Evolutionary conservation across 2,329 filamentous ascomycete species (phyloP).

Genomic region (Ceratocystiopsis sp.): DNA sequence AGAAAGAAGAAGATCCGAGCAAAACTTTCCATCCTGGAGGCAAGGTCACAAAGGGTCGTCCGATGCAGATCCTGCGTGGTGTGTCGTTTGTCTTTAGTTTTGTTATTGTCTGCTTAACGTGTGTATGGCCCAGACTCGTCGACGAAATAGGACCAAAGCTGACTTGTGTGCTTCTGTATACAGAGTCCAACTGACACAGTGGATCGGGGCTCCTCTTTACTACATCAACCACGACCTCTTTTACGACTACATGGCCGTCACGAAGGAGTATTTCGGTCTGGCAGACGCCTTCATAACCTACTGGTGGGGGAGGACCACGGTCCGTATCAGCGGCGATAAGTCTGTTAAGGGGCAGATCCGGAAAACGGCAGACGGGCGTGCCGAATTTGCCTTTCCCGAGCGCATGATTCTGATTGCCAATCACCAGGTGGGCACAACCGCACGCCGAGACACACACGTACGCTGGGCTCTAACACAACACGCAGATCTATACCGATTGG

Average conservation of each 20-base stretch:
- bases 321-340: slow-evolving; percentile 69
- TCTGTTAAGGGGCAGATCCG: slow-evolving; percentile 61
- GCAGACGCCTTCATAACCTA: slow-evolving; percentile 65
- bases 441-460: no score
- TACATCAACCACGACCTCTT: slow-evolving; percentile 60
- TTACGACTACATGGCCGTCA: slow-evolving; percentile 74
- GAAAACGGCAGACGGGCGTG: slow-evolving; percentile 50
- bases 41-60: slow-evolving; percentile 31
- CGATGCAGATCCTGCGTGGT: slow-evolving; percentile 34
- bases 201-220: slow-evolving; percentile 62
- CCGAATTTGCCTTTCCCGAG: slow-evolving; percentile 67
- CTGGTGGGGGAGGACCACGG: slow-evolving; percentile 71
- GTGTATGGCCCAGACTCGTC: slow-evolving; percentile 12
- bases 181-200: slow-evolving; percentile 53
- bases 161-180: background rate
- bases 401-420: slow-evolving; percentile 73
- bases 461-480: no score
- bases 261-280: slow-evolving; percentile 69
- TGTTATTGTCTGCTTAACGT: slow-evolving; percentile 29
- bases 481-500: slow-evolving; percentile 73
- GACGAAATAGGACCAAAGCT: background rate
- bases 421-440: slow-evolving; percentile 29
- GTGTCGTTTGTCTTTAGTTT: slow-evolving; percentile 37
- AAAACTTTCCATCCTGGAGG: slow-evolving; percentile 32
- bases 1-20: slow-evolving; percentile 12